Base-by-base conservation (phyloP, 768 basidiomycete species). In the Suillus americanus region DNA sequence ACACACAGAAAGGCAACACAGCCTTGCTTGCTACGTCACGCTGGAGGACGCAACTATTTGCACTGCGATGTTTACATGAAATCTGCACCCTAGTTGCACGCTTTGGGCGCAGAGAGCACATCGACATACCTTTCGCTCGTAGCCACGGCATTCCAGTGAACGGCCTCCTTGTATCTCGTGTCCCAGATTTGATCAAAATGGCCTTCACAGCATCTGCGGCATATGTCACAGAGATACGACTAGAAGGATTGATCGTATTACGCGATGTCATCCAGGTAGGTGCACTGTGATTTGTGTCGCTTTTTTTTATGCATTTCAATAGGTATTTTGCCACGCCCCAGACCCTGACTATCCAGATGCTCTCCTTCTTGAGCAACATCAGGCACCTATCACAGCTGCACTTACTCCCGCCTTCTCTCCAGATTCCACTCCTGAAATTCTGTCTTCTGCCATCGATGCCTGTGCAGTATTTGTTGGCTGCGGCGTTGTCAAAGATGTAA, bases 141-240 rank as follows among this genome's bases (percentile, higher is more conserved):
- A 80, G 76, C 50, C 79, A 83, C 30, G 89, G 91, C 1, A 68
- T 91, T 8, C 78, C 85, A 3, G 73, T 82, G 4, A 80, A 84
- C 8, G 85, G 86, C 1, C 80, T 98, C 54, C 81, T 99, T 20
- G 90, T 92, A 45, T 89, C 91, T 20, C 86, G 95, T 23, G 88
- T 99, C 9, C 88, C 91, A 7, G 97, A 99, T 77, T 80, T 99
- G 64, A 97, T 99, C 77, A 93, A 86, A 78, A 97, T 99, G 90
- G 97, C 97, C 0, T 99, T 99, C 74, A 97, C 94, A 14, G 96
- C 97, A 0, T 95, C 95, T 18, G 94, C 97, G 0, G 95, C 97
- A 5, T 93, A 97, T 73, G 95, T 98, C 38, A 95, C 93, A 10
- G 95, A 98, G 74, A 98, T 99, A 66, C 85, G 97, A 40, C 78